Evolutionary conservation across 2,329 filamentous ascomycete species (phyloP), one percentile per base, ranked within the genome.

Genomic region (Pezicula rhizophila): DNA sequence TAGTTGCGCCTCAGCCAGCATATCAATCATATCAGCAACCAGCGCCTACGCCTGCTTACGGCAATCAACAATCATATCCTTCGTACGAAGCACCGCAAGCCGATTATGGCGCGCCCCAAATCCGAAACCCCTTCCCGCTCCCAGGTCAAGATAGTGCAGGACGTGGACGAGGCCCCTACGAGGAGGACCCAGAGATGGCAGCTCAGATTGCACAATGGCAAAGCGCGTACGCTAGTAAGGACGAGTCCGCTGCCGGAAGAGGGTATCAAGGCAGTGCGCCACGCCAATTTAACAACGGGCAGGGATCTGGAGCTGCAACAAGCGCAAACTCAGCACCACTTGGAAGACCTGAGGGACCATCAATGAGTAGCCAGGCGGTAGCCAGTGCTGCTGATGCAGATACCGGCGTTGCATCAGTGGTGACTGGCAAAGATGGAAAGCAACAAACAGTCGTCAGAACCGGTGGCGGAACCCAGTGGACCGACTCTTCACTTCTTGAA

Each of bases 141-240:
- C 84, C 85, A 18, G 75, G 73, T 52, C 69, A 72, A 62, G 48
- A 57, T 58, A 59, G 66, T 62, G 55, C 64, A 56, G 58, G 62
- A 45, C 53, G 61, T 60, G 65, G 60, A 45, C 53, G 61, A 60
- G 65, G 60, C 48, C 60, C 58, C 52, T 69, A 65, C 55, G 73
- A 76, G 55, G 80, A 75, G 63, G 78, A 96, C 60, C 82, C 89
- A 3, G 89, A 96, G 58, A 85, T 89, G 73, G 89, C 93, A 50
- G 89, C 89, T 26, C 89, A 95, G 67, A 91, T 96, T 53, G 90
- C 91, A 43, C 88, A 95, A 68, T 96, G 92, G 89, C 90, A 95
- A 68, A 92, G 86, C 68, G 89, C 90, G 23, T 96, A 96, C 68
- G 79, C 82, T 54, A 77, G 75, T 44, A 84, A 79, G 58, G 83